phyloP scores from a whole-genome alignment of 2,329 filamentous ascomycete genomes.

The Paecilomyces sp. region DNA sequence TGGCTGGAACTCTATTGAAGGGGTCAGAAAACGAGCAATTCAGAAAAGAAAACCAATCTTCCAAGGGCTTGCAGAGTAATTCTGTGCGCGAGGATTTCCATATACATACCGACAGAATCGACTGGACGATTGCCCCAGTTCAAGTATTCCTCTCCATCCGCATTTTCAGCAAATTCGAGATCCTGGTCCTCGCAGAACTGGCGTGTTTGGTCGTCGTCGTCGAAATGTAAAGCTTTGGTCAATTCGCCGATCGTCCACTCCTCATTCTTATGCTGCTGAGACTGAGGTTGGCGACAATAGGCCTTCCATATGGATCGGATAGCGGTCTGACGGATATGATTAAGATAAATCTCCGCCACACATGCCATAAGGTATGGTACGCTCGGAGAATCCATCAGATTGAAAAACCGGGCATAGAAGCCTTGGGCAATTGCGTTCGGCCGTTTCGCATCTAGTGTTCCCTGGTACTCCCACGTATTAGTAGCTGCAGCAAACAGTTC shows the following conservation, averaged over 20 bases:
- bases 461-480: slow-evolving; percentile 46
- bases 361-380: slow-evolving; percentile 59
- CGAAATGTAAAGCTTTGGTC: slow-evolving; percentile 47
- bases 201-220: slow-evolving; percentile 46
- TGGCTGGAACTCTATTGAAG: slow-evolving; percentile 30
- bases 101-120: slow-evolving; percentile 40
- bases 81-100: background rate
- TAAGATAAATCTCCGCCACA: slow-evolving; percentile 57
- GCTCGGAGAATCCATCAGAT: slow-evolving; percentile 45
- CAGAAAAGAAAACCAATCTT: background rate
- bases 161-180: slow-evolving; percentile 42
- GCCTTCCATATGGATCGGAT: slow-evolving; percentile 50
- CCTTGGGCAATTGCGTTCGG: slow-evolving; percentile 50
- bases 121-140: slow-evolving; percentile 42
- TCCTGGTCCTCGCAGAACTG: slow-evolving; percentile 49
- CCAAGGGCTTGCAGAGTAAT: background rate
- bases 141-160: slow-evolving; percentile 43
- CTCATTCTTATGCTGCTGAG: slow-evolving; percentile 42
- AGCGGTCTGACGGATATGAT: slow-evolving; percentile 48
- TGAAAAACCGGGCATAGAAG: slow-evolving; percentile 54
- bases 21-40: background rate
- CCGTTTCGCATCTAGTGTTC: slow-evolving; percentile 42
- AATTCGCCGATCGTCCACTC: slow-evolving; percentile 52
- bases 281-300: slow-evolving; percentile 42
- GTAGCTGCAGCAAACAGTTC: slow-evolving; percentile 50